These are phyloP conservation scores for Delitschia confertaspora DNA, from an alignment of 495 filamentous ascomycete genomes.

Conservation along the genomic window DNA sequence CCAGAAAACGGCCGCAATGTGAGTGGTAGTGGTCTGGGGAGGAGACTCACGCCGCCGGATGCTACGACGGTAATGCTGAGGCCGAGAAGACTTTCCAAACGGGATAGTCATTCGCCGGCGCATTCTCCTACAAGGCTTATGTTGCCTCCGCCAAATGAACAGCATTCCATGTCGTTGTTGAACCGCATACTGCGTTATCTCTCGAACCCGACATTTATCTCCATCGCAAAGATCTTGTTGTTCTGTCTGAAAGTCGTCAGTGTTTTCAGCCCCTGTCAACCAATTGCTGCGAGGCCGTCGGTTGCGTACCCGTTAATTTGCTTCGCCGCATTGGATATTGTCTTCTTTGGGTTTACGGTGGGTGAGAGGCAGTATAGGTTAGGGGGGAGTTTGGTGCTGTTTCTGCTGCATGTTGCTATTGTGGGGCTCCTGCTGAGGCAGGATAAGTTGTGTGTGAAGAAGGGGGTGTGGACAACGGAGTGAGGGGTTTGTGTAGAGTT, in stretches of 20 bases:
- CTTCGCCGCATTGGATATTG: conserved; percentile 47
- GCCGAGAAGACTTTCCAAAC: conserved; percentile 21
- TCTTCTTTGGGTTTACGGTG: conserved; percentile 11
- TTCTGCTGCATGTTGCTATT: conserved; percentile 22
- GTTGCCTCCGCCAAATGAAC: conserved; percentile 21
- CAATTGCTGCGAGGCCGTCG: conserved; percentile 49
- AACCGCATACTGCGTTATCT: conserved; percentile 33
- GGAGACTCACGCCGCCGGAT: conserved; percentile 6
- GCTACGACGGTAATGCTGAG: conserved; percentile 27
- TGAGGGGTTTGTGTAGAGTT: neutral
- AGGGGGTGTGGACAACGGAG: neutral
- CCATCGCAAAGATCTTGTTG: conserved; percentile 21
- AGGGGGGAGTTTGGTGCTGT: conserved; percentile 10
- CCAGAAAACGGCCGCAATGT: conserved; percentile 4
- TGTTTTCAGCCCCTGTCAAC: conserved; percentile 50
- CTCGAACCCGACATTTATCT: conserved; percentile 30
- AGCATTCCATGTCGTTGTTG: no score
- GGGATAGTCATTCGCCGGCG: conserved; percentile 11
- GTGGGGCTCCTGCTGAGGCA: conserved; percentile 8
- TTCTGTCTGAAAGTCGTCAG: conserved; percentile 44
- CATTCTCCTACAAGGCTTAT: conserved; percentile 30
- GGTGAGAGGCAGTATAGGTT: conserved; percentile 16
- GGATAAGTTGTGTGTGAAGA: conserved; percentile 22
- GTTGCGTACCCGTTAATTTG: conserved; percentile 53
- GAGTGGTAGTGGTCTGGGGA: neutral